Evolutionary conservation across 495 filamentous ascomycete genomes (phyloP).

Genomic region (Xylaria grammica): DNA sequence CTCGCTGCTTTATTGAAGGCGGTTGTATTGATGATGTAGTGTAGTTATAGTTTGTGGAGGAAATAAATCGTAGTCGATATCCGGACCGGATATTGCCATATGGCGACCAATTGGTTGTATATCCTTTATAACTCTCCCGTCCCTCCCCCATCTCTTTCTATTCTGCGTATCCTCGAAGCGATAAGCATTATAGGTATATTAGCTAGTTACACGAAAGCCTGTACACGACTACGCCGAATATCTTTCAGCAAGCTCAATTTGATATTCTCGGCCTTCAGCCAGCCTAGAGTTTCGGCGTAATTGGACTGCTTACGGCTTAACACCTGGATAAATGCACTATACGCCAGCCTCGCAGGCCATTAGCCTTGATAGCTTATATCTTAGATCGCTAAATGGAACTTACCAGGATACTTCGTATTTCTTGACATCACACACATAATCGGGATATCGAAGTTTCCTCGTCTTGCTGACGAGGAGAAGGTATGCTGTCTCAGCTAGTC

Average conservation of each 20-base stretch:
- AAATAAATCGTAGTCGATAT: no score
- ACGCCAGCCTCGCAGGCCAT: conserved; percentile 57
- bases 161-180: no score
- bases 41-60: no score
- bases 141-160: no score
- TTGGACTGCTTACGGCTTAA: conserved; percentile 71
- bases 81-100: no score
- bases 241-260: conserved; percentile 33
- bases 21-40: no score
- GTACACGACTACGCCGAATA: conserved; percentile 33
- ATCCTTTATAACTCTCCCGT: no score
- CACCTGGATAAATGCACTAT: conserved; percentile 68
- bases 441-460: conserved; percentile 50
- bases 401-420: conserved; percentile 72
- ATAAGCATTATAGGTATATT: neutral
- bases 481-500: conserved; percentile 68
- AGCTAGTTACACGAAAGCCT: conserved; percentile 16
- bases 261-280: conserved; percentile 59
- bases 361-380: neutral
- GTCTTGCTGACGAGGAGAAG: conserved; percentile 66
- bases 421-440: conserved; percentile 64
- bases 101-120: no score
- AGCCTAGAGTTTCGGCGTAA: conserved; percentile 63
- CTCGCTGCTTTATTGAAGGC: no score
- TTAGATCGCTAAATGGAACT: conserved; percentile 23